Percentiles rank a stretch among this genome's conserved stretches.
These are phyloP conservation scores for Phytophthora pisi DNA, from an alignment of 352 stramenopile species.

Conservation along the genomic window DNA sequence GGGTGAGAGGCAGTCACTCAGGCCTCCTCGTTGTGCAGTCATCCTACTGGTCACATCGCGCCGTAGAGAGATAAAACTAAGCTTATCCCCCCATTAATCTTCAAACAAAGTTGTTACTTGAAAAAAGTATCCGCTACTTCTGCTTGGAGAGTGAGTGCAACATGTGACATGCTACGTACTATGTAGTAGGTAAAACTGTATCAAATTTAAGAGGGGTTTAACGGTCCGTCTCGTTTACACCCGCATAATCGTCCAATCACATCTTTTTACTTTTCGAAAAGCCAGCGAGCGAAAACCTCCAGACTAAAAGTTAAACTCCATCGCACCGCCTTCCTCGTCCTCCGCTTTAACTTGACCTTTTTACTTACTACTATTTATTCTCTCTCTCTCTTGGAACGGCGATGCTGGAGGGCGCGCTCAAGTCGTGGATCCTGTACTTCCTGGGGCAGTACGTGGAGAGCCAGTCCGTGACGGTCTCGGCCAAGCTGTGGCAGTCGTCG, in stretches of 20 bases:
- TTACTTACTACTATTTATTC: no score
- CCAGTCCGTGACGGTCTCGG: constrained; percentile 83
- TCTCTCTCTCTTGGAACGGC: background rate
- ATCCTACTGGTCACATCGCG: background rate
- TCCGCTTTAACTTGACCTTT: background rate
- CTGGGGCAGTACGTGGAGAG: constrained; percentile 90
- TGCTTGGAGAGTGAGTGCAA: background rate
- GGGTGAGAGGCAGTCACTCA: constrained; percentile 5
- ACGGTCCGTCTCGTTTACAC: background rate
- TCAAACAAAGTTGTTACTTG: background rate
- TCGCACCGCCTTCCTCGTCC: background rate
- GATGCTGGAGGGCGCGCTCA: constrained; percentile 89
- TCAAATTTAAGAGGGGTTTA: background rate
- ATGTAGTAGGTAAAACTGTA: background rate
- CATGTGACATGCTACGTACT: constrained; percentile 20
- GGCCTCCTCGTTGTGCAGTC: background rate
- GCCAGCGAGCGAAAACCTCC: constrained; percentile 11
- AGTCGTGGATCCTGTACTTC: constrained; percentile 88
- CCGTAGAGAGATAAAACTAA: background rate
- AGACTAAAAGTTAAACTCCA: background rate
- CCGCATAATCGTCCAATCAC: constrained; percentile 27
- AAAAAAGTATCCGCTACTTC: background rate
- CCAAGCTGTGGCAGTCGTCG: constrained; percentile 88
- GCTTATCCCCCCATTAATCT: background rate
- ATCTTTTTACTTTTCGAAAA: constrained; percentile 22